Evolutionary conservation across 176 grass and related monocot species (phyloP), one percentile per base, ranked within the genome.

Genomic region (Chloris gayana): DNA sequence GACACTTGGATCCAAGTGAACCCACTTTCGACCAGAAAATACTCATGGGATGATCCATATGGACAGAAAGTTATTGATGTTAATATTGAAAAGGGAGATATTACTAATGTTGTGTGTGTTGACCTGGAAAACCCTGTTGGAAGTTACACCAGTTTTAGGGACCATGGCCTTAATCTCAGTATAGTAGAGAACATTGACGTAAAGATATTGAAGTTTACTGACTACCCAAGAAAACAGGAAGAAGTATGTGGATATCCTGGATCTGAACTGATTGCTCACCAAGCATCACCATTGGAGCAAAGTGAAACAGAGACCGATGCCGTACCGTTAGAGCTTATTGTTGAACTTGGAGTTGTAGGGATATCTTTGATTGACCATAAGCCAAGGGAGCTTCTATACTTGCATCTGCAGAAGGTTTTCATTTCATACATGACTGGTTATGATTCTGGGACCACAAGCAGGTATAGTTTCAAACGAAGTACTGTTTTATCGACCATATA

Each of bases 341-440:
- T 98, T 72, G 95, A 95, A 83, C 84, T 98, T 71, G 92, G 95
- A 74, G 88, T 95, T 86, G 86, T 98, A 50, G 95, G 95, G 79
- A 77, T 95, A 68, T 98, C 92, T 83, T 83, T 98, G 82, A 93
- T 98, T 77, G 95, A 98, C 73, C 92, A 98, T 87, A 91, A 85
- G 74, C 95, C 92, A 24, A 92, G 80, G 78, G 95, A 98, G 57
- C 78, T 98, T 85, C 80, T 95, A 65, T 98, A 98, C 83, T 89
- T 98, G 56, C 82, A 89, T 78, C 75, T 98, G 75, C 89, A 95
- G 78, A 95, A 77, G 84, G 90, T 98, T 83, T 95, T 91, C 44
- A 72, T 95, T 67, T 98, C 95, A 47, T 98, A 98, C 83, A 84
- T 87, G 80, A 87, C 88, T 86, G 88, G 92, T 80, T 94, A 91